phyloP scores from a whole-genome alignment of 768 basidiomycete species.

The Tricholoma saponaceum region DNA sequence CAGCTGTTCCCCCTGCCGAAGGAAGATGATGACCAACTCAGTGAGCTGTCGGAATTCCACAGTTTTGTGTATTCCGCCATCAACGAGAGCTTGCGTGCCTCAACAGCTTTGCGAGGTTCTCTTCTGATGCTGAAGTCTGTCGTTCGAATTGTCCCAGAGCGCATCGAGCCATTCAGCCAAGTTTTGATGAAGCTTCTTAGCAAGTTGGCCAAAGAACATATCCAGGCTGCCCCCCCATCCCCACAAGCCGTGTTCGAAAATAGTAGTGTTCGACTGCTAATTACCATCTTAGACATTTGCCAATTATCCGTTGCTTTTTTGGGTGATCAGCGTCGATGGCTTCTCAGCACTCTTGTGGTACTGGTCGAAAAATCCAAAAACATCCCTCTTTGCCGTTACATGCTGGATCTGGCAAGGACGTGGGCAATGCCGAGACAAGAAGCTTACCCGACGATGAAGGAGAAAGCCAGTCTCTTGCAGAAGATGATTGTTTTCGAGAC shows the following conservation, averaged over 20 bases:
- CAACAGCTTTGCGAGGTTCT: constrained; percentile 68
- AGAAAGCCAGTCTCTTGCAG: constrained; percentile 85
- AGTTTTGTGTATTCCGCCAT: constrained; percentile 71
- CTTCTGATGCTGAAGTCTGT: constrained; percentile 86
- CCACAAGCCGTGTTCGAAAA: constrained; percentile 44
- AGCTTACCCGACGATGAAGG: constrained; percentile 88
- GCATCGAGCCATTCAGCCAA: constrained; percentile 75
- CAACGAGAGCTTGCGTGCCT: constrained; percentile 73
- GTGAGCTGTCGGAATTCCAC: constrained; percentile 75
- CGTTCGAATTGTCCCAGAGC: constrained; percentile 74
- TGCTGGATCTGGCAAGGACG: constrained; percentile 80
- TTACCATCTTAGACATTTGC: constrained; percentile 83
- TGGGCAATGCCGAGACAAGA: constrained; percentile 91
- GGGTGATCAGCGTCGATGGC: constrained; percentile 80
- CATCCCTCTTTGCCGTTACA: constrained; percentile 68
- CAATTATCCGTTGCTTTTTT: constrained; percentile 76
- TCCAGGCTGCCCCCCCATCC: constrained; percentile 46
- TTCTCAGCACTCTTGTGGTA: constrained; percentile 72
- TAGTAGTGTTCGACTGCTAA: constrained; percentile 62
- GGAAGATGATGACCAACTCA: constrained; percentile 72
- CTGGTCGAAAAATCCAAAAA: constrained; percentile 91
- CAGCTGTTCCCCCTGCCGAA: constrained; percentile 73
- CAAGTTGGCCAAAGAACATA: constrained; percentile 86
- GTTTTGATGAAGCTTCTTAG: constrained; percentile 80
- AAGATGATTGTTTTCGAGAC: constrained; percentile 85